Percentiles rank a stretch among this genome's conserved stretches.
phyloP scores from a whole-genome alignment of 2,329 filamentous ascomycete genomes.

The Mycosphaerella sp. region DNA sequence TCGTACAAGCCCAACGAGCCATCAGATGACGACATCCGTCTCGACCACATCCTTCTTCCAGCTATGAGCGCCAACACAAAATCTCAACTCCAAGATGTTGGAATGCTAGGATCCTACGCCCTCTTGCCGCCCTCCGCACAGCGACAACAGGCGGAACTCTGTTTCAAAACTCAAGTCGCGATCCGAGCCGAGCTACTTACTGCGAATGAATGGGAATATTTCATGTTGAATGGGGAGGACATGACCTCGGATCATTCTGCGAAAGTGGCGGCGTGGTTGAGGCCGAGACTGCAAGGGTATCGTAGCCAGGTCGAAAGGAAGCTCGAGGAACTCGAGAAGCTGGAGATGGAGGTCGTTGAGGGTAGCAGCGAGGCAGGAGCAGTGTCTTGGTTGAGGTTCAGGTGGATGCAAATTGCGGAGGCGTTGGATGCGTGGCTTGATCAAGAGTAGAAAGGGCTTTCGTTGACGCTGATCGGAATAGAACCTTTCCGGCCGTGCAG shows the following conservation, averaged over 20 bases:
- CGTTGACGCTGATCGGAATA: not conserved
- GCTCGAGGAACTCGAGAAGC: constrained; percentile 9
- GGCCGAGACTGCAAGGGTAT: constrained; percentile 17
- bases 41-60: constrained; percentile 40
- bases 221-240: constrained; percentile 33
- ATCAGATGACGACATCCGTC: constrained; percentile 36
- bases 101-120: constrained; percentile 37
- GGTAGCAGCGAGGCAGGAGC: constrained; percentile 13
- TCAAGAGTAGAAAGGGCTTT: not conserved
- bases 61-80: constrained; percentile 31
- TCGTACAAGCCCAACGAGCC: constrained; percentile 1
- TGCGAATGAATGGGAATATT: constrained; percentile 36
- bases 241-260: constrained; percentile 26
- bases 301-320: constrained; percentile 22
- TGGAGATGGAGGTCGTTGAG: not conserved
- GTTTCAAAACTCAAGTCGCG: constrained; percentile 43
- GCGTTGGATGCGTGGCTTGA: constrained; percentile 12
- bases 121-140: constrained; percentile 21
- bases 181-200: constrained; percentile 35
- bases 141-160: constrained; percentile 29
- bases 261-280: constrained; percentile 24
- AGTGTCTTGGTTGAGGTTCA: constrained; percentile 17
- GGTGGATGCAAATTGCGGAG: constrained; percentile 37
- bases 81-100: constrained; percentile 37
- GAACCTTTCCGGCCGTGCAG: not conserved